Evolutionary conservation across 352 stramenopile species (phyloP), one percentile per base, ranked within the genome.

Genomic region (Phytopythium oedochilum): DNA sequence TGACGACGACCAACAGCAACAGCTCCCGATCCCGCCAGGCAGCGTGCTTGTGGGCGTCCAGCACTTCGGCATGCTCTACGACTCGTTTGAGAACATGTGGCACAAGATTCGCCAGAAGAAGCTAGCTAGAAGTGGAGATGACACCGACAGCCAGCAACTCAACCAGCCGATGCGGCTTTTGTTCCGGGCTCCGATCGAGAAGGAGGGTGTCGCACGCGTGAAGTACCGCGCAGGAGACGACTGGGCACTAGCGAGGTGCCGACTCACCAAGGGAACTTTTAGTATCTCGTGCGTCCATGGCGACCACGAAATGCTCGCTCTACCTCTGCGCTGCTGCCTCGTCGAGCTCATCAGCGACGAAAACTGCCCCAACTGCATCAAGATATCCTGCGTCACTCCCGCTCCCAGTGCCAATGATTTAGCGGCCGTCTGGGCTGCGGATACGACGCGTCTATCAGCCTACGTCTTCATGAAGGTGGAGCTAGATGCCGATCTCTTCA

Each of bases 11-110:
- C 2, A 42, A 22, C 10, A 22, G 5, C 23, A 50, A 17, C 46
- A 42, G 20, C n/a, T 31, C 2, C 28, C 46, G 23, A 75, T 89
- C 7, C 79, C 79, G 34, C 55, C 64, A 32, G 79, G 76, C 12
- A 89, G 79, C 28, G 75, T 85, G 1, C 49, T 89, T 15, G 61
- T 88, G 7, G 73, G 62, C 0, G 74, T 88, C 47, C 66, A 66
- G 17, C 70, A 89, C 40, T 77, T 77, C 29, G 77, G 66, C n/a
- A 88, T 89, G 61, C 54, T 67, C 32, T 68, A 86, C 55, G 75
- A 89, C 49, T 81, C 79, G 32, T 84, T 77, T 36, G 73, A 89
- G 50, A 87, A 66, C 12, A 82, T 89, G 56, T 89, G 79, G 79
- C 77, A 89, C 53, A 68, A 68, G 14, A 32, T 89, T 23, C 68